These are phyloP conservation scores for Aspergillus flavus DNA, from an alignment of 2,329 filamentous ascomycete species.

Conservation along the genomic window DNA sequence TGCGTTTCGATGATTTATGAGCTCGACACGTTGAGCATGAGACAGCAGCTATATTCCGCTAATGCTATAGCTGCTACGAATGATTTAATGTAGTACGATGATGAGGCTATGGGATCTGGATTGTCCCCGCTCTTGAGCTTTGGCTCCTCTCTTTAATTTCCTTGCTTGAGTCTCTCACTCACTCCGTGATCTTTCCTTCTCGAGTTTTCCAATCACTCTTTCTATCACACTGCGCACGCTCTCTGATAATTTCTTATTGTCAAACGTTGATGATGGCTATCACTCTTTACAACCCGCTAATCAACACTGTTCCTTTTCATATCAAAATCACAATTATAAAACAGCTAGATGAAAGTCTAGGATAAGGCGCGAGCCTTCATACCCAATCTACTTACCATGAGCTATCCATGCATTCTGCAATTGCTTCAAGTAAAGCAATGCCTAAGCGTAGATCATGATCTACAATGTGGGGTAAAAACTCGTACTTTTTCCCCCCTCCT, in stretches of 20 bases:
- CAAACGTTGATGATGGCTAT: conserved; percentile 2
- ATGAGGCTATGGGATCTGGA: conserved; percentile 6
- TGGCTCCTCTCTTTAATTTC: conserved; percentile 5
- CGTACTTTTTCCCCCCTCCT: background rate
- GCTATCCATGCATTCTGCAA: background rate
- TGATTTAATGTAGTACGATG: conserved; percentile 9
- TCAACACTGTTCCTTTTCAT: background rate
- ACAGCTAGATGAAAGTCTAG: background rate
- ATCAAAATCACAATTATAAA: background rate
- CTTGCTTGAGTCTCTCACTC: background rate
- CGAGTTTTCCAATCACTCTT: background rate
- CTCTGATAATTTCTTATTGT: conserved; percentile 1
- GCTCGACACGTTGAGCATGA: conserved; percentile 2
- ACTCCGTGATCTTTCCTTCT: background rate
- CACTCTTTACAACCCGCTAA: conserved; percentile 1
- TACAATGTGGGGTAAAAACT: background rate
- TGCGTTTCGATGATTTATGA: conserved; percentile 10
- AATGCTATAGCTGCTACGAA: conserved; percentile 8
- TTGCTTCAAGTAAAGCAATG: background rate
- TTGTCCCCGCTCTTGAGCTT: background rate
- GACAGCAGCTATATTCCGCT: background rate
- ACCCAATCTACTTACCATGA: background rate
- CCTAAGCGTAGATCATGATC: background rate
- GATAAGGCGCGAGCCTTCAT: background rate
- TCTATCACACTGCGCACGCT: background rate